Base-by-base conservation (phyloP, 768 basidiomycete genomes). In the Suillus americanus region DNA sequence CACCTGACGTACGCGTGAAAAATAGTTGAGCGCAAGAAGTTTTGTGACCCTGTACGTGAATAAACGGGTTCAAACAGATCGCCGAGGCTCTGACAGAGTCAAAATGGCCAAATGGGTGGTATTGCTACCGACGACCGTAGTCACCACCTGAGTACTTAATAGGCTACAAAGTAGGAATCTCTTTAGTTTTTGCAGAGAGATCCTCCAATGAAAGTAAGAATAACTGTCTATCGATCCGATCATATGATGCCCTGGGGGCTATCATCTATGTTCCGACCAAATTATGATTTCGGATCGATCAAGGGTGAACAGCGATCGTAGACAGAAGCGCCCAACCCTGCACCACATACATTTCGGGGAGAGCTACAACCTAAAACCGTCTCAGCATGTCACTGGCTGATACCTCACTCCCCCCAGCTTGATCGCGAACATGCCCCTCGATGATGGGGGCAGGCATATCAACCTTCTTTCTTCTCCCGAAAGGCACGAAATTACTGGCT, bases 401-500 rank as follows among this genome's bases (percentile, higher is more conserved):
- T 25, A 73, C 60, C 30, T 77, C 73, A 55, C 61, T 67, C 55
- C 64, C 68, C 33, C 68, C 69, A 12, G 70, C 69, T 54, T 53
- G 41, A 61, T 70, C 70, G 35, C 65, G 61, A 23, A 33, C 56
- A 23, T 66, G 75, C 25, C 75, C 71, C 18, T 64, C 59, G 9
- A 46, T 46, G 67, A 69, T 78, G 69, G 74, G 66, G 70, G 67
- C 14, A 71, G 65, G 55, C 30, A 40, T 46, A n/a, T 66, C 69
- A 20, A 63, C 59, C 57, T 67, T 73, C 72, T 83, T 87, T 74
- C 81, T 85, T 60, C 86, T 79, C 37, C 87, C 86, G 71, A 90
- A 89, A 2, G 86, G 75, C 61, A 86, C 83, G 86, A 85, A 89
- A 73, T 83, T 89, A 56, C 79, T 87, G 5, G 87, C 87, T 56